Conservation (phyloP, 495 filamentous ascomycete genomes). For the Trichoderma erinaceum region DNA sequence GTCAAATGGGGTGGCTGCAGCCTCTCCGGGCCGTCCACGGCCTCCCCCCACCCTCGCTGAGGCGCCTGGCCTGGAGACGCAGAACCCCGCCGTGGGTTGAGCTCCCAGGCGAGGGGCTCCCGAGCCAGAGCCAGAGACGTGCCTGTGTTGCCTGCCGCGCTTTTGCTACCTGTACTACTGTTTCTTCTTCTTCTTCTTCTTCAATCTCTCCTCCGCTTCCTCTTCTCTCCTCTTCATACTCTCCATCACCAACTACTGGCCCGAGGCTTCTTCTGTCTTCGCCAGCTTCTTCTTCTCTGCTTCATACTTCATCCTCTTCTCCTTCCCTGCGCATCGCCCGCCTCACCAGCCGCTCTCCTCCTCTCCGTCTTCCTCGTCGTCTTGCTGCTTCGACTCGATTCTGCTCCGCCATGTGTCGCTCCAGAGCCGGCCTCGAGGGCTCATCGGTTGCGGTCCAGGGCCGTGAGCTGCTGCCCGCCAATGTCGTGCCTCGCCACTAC, state of each 20-base stretch:
- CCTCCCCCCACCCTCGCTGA: not conserved
- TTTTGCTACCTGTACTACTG: not conserved
- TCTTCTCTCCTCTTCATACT: not conserved
- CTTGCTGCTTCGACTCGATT: not conserved
- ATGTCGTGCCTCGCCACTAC: slow-evolving; percentile 81
- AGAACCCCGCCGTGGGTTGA: not conserved
- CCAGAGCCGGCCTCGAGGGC: slow-evolving; percentile 17
- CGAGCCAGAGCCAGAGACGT: not conserved
- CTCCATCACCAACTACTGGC: not conserved
- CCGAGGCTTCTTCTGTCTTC: not conserved
- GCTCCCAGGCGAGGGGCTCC: not conserved
- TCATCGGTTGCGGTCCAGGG: slow-evolving; percentile 36
- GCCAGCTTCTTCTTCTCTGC: not conserved
- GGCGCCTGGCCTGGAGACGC: not conserved
- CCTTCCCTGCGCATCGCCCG: not conserved
- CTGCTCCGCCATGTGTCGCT: slow-evolving; percentile 14
- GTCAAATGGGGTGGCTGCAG: slow-evolving; percentile 2
- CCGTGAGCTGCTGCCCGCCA: slow-evolving; percentile 49
- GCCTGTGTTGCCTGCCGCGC: not conserved
- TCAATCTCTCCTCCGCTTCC: not conserved
- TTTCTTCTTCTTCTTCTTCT: not conserved
- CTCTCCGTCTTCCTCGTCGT: not conserved
- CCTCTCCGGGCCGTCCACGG: not conserved
- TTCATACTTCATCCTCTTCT: not conserved
- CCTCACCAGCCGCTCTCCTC: no score